phyloP scores from a whole-genome alignment of 179 eudicot species.

The Vitellaria paradoxa region DNA sequence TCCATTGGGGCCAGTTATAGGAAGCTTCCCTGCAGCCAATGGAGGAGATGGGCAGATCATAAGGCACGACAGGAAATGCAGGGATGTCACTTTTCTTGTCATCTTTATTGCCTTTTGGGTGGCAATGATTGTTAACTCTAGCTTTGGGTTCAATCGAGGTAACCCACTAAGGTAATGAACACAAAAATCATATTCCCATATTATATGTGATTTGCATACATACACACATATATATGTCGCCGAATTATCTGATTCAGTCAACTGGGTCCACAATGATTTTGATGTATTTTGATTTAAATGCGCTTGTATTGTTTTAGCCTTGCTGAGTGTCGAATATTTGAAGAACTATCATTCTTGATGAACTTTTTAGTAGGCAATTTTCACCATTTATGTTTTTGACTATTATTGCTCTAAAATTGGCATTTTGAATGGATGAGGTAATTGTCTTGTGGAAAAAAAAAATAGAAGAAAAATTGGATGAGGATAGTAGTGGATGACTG shows the following conservation, averaged over 20 bases:
- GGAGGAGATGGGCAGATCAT: constrained; percentile 47
- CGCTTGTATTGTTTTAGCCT: background rate
- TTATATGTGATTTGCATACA: background rate
- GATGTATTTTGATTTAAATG: background rate
- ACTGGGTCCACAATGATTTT: background rate
- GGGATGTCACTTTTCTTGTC: constrained; percentile 65
- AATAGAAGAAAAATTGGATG: no score
- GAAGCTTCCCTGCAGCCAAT: constrained; percentile 67
- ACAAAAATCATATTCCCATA: background rate
- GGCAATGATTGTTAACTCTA: constrained; percentile 83
- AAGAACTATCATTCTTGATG: background rate
- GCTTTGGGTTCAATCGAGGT: constrained; percentile 84
- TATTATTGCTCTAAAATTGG: background rate
- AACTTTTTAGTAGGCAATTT: background rate
- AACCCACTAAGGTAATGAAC: constrained; percentile 63
- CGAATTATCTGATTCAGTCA: background rate
- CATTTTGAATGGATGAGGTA: background rate
- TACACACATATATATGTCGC: background rate
- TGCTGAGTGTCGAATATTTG: background rate
- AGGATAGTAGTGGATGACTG: background rate
- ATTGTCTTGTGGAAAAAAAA: no score
- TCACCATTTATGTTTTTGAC: background rate
- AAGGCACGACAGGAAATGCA: constrained; percentile 70
- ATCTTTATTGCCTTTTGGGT: constrained; percentile 81
- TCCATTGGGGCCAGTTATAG: constrained; percentile 62